Base-by-base conservation (phyloP, 2,329 filamentous ascomycete genomes). In the Epichloe glyceriae region DNA sequence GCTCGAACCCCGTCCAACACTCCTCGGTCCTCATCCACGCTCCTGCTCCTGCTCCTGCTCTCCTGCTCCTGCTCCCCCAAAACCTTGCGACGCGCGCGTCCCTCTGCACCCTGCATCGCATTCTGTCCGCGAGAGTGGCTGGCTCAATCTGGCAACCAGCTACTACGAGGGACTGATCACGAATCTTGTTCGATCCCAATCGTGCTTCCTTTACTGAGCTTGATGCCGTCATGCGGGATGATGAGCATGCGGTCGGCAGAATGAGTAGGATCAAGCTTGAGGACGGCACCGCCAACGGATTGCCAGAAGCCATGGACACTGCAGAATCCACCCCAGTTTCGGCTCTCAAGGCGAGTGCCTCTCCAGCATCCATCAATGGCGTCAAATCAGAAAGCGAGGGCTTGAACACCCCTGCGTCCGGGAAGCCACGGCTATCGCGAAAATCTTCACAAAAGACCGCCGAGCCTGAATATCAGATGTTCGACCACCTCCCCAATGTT, bases 401-500 rank as follows among this genome's bases (percentile, higher is more conserved):
- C 40, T 56, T 61, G 56, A 77, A 77, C 56, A 67, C 70, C 50
- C 69, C 46, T 74, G 72, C 6, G 71, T 72, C 30, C 72, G 73
- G 50, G 70, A 70, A 80, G 40, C 79, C 84, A 44, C 93, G 87
- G 67, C 71, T 86, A 52, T 76, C 83, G 57, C 84, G 88, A 60
- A 88, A 85, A 62, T 71, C 80, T 38, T 85, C 86, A 19, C 81
- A 86, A 58, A 65, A 95, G 66, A 67, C 82, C 47, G 67, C 78
- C 52, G 69, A 76, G 54, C 79, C 80, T 51, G 75, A 82, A 52
- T 75, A 82, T 49, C 74, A 73, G 50, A 72, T 95, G 11, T 95
- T 86, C 65, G 67, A 75, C 60, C 76, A 95, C 66, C 72, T 91
- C 33, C 83, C 86, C 39, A 85, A 96, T 67, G 82, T 81, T 57